Evolutionary conservation across 1,284 basidiomycete genomes (phyloP).

Genomic region (Lentinus polychrous): DNA sequence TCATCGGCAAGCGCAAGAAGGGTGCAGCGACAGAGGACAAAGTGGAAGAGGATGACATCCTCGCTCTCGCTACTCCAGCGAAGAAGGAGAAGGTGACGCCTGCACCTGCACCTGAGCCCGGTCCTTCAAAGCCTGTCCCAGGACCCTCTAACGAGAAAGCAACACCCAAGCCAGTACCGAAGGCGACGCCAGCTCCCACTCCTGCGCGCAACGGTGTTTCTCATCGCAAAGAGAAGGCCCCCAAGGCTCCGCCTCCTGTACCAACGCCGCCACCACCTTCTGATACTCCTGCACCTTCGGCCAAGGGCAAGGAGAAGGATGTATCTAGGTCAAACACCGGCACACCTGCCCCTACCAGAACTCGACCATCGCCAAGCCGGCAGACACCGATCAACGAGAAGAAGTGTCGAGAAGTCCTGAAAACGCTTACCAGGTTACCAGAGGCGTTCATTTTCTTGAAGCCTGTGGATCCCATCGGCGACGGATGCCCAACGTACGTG

Average conservation of each 20-base stretch:
- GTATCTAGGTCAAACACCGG: slow-evolving; percentile 11
- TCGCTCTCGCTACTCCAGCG: slow-evolving; percentile 50
- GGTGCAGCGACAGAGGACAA: slow-evolving; percentile 20
- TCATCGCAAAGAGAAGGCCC: slow-evolving; percentile 9
- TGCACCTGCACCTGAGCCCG: slow-evolving; percentile 19
- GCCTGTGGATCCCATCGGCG: slow-evolving; percentile 81
- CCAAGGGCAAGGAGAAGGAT: slow-evolving; percentile 67
- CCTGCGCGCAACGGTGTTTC: slow-evolving; percentile 8
- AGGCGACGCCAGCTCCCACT: background rate
- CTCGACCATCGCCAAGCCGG: slow-evolving; percentile 35
- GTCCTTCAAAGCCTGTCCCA: slow-evolving; percentile 15
- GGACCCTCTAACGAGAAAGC: slow-evolving; percentile 7
- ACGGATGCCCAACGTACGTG: slow-evolving; percentile 83
- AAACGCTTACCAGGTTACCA: slow-evolving; percentile 56
- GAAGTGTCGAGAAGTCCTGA: slow-evolving; percentile 75
- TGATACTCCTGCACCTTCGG: slow-evolving; percentile 17
- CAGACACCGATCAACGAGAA: slow-evolving; percentile 60
- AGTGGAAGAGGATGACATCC: slow-evolving; percentile 50
- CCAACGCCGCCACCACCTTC: background rate
- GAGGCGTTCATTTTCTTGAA: slow-evolving; percentile 74
- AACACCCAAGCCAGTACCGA: background rate
- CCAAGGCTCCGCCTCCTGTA: slow-evolving; percentile 7
- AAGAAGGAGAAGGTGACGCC: slow-evolving; percentile 48
- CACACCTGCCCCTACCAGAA: slow-evolving; percentile 31
- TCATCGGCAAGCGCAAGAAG: slow-evolving; percentile 51